Percentiles rank a stretch among this genome's conserved stretches.
phyloP scores from a whole-genome alignment of 1,284 basidiomycete species.

The Apiotrichum siamense region DNA sequence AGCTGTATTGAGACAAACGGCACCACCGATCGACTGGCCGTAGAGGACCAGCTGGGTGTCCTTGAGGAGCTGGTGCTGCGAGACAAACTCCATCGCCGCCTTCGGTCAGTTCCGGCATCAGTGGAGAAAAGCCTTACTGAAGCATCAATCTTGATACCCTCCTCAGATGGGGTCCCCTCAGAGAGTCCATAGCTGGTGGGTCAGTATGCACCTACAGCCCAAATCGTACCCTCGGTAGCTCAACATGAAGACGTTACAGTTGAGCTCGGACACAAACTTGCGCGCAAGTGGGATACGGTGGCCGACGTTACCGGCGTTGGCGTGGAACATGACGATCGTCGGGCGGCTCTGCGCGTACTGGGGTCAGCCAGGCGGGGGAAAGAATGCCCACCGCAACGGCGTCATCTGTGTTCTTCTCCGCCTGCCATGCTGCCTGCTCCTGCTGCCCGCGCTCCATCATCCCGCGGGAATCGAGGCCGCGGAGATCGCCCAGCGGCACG shows the following conservation, averaged over 20 bases:
- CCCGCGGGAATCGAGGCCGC: conserved; percentile 19
- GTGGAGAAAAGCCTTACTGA: conserved; percentile 52
- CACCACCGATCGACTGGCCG: conserved; percentile 95
- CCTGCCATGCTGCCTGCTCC: conserved; percentile 27
- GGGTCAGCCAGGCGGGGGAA: not conserved
- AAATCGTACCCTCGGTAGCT: conserved; percentile 40
- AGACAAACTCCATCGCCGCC: conserved; percentile 66
- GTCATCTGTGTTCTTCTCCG: conserved; percentile 30
- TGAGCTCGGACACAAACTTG: conserved; percentile 74
- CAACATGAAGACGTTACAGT: conserved; percentile 50
- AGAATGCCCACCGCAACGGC: conserved; percentile 21
- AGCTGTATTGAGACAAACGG: conserved; percentile 82
- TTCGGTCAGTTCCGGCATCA: conserved; percentile 25
- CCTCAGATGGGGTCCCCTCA: conserved; percentile 74
- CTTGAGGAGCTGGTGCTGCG: conserved; percentile 61
- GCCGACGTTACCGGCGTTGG: conserved; percentile 66
- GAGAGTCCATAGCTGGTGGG: conserved; percentile 64
- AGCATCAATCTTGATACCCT: conserved; percentile 73
- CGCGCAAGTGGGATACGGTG: conserved; percentile 86
- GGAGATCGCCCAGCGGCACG: conserved; percentile 21
- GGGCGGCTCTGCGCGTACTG: conserved; percentile 66
- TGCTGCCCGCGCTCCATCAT: conserved; percentile 19
- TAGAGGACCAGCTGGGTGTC: conserved; percentile 60
- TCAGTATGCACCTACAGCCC: not conserved
- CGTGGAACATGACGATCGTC: conserved; percentile 84